Base-by-base conservation (phyloP, 2,329 filamentous ascomycete genomes). In the Aurifilum marmelostoma region DNA sequence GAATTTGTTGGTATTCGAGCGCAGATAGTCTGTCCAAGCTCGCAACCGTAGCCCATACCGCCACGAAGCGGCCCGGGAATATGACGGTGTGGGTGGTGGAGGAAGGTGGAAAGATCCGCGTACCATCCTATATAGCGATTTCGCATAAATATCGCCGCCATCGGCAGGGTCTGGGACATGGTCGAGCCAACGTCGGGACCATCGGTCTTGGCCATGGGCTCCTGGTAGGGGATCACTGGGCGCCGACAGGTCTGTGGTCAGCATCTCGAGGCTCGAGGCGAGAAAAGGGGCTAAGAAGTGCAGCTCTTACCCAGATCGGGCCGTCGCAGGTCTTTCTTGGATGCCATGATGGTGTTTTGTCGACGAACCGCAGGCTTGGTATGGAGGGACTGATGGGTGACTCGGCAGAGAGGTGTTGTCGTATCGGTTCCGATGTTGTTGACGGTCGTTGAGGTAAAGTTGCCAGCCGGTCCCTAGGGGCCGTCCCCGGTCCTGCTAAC, bases 131-230 rank as follows among this genome's bases (percentile, higher is more conserved):
- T 82, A 76, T 88, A 96, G 86, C 92, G 92, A 83, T 97, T 97
- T 74, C 94, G 88, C 75, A 92, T 96, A 79, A 97, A 96, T 86
- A 97, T 97, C 72, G 94, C 94, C 69, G 93, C 94, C 95, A 97
- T 97, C 69, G 95, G 95, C 77, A 98, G 84, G 47, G 94, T 97
- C 77, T 91, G 95, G 37, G 86, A 83, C 67, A 90, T 76, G 37
- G 85, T 93, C 80, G 91, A 91, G 66, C 88, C 84, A 79, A 97
- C 87, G 77, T 97, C 94, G 73, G 87, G 83, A 72, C 83, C 75
- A 27, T 88, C 86, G 76, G 85, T 87, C 75, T 90, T 89, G 75
- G 88, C 83, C 63, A 85, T 83, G 58, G 93, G 93, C 75, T 91
- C 91, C 80, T 93, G 89, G 80, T 96, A 97, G 71, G 94, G 94